Evolutionary conservation across 371 early-diverging fungal genomes (phyloP), one percentile per base, ranked within the genome.

Genomic region (Spraguea lophii): DNA sequence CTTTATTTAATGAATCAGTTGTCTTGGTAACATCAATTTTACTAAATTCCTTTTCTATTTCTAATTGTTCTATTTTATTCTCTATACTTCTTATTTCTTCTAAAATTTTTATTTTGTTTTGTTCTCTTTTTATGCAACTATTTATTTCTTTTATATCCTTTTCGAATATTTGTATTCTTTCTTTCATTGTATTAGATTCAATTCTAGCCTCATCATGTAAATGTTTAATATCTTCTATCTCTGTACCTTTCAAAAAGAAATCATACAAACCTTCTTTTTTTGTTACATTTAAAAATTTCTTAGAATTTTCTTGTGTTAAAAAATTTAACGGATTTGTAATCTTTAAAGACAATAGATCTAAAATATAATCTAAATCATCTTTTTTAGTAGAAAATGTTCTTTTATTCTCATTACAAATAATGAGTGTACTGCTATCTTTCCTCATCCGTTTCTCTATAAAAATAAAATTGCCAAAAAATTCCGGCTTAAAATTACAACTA

Each of bases 301-400:
- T 71, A n/a, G 62, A 20, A 17, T 61, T 45, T 21, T 71, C 71
- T 46, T 71, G 71, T 38, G 68, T 68, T 4, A 71, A 54, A 50
- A 66, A 71, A 43, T 61, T 65, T 30, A 71, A 17, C 1, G 68
- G 68, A 56, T 65, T 71, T n/a, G 49, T 49, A 42, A 71, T 51
- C 23, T 54, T 56, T 13, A 71, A 39, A 19, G 49, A 23, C 41
- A 52, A 60, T 12, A 53, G 50, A 46, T 67, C 59, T 12, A 63
- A 16, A 10, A 71, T 25, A 15, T 49, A 10, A 13, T 63, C 54
- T 21, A 71, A 37, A 43, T 68, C 68, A 19, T 57, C 56, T 38
- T 57, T 61, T n/a, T 48, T 56, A 3, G 20, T 20, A 0, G 58
- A 57, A 21, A 39, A 44, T 10, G 37, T 21, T 34, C 32, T 51